Evolutionary conservation across 2,329 filamentous ascomycete genomes (phyloP).

Genomic region (Colletotrichum zoysiae): DNA sequence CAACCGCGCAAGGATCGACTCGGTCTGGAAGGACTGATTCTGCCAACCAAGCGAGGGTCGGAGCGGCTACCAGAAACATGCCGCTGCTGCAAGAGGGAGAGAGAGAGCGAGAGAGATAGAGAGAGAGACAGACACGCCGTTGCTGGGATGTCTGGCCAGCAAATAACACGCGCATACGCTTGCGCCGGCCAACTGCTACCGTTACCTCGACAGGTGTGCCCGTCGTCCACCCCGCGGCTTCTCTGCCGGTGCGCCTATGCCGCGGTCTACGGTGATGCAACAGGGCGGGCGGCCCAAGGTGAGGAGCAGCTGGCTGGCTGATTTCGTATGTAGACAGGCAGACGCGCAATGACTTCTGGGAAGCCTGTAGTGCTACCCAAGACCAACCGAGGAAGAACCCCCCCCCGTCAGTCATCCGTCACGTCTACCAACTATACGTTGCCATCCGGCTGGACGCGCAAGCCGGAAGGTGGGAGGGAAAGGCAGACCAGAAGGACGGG

Average conservation of each 20-base stretch:
- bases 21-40: not conserved
- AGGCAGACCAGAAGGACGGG: not conserved
- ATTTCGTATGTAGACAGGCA: not conserved
- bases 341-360: constrained; percentile 20
- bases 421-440: not conserved
- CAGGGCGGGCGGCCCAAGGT: not conserved
- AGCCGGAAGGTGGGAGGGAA: not conserved
- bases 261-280: constrained; percentile 6
- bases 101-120: not conserved
- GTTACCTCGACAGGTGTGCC: constrained; percentile 19
- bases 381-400: constrained; percentile 1
- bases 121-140: constrained; percentile 11
- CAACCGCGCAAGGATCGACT: not conserved
- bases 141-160: constrained; percentile 17
- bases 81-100: not conserved
- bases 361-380: constrained; percentile 26
- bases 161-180: constrained; percentile 21
- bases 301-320: constrained; percentile 20
- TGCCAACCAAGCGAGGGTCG: not conserved
- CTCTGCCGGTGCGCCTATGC: constrained; percentile 4
- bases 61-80: constrained; percentile 15
- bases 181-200: constrained; percentile 23
- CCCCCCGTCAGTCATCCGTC: not conserved
- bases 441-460: constrained; percentile 6
- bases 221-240: constrained; percentile 25